phyloP scores from a whole-genome alignment of 2,329 filamentous ascomycete genomes.

The Diaporthe citrichinensis region DNA sequence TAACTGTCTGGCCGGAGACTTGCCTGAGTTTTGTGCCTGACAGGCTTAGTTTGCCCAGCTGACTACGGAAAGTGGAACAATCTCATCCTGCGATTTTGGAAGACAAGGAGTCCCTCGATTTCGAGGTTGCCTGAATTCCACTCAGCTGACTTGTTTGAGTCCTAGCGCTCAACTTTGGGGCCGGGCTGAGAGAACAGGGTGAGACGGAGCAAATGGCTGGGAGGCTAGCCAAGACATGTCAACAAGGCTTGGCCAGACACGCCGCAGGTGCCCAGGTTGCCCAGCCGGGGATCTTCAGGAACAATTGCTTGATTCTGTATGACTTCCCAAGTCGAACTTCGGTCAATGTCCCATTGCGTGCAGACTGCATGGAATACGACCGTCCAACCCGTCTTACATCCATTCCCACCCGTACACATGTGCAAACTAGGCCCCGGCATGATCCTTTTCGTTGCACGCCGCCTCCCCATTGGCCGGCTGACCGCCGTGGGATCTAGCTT shows the following conservation, averaged over 20 bases:
- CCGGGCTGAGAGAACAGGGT: neutral
- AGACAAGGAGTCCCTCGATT: neutral
- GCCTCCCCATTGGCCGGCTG: constrained; percentile 6
- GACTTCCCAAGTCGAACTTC: no score
- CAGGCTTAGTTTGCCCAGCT: neutral
- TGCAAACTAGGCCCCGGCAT: neutral
- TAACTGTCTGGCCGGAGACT: neutral
- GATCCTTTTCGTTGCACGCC: neutral
- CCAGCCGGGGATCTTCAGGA: constrained; percentile 18
- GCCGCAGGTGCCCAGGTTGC: no score
- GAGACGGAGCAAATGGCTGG: neutral
- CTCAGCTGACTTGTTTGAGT: neutral
- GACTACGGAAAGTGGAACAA: neutral
- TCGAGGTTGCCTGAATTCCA: neutral
- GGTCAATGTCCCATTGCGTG: neutral
- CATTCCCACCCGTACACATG: neutral
- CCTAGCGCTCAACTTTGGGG: neutral
- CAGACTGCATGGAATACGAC: neutral
- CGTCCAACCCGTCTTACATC: neutral
- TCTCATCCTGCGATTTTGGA: neutral
- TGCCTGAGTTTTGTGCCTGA: neutral
- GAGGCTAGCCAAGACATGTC: constrained; percentile 16
- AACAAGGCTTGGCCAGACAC: constrained; percentile 8
- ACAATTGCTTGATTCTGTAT: constrained; percentile 12
- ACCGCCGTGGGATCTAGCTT: constrained; percentile 25